Base-by-base conservation (phyloP, 805 yeast genomes). In the Helenozyma baotianmanensis region DNA sequence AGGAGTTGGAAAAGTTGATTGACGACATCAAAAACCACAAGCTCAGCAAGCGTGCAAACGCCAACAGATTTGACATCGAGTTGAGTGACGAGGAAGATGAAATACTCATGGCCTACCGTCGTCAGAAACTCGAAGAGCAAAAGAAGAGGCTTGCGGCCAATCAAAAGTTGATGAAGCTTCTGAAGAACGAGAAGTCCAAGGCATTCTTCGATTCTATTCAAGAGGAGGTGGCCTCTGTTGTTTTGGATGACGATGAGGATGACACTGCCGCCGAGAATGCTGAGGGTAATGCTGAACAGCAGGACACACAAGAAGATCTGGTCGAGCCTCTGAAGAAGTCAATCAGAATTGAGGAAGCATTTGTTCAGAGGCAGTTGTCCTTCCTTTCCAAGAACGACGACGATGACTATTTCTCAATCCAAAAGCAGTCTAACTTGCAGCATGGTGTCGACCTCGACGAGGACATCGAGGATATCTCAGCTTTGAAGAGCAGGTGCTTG, bases 21-120 rank as follows among this genome's bases (percentile, higher is more conserved):
- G 78, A 78, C 36, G 94, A 84, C 54, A 62, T 85, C 35, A 79
- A 81, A 45, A 79, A 78, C 33, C 92, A 88, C 43, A 76, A 76
- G 14, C 74, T 84, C 47, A 68, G 81, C 12, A 81, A 74, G 34
- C 60, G 74, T 44, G 78, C 75, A 2, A 64, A 70, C 18, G 68
- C 64, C 4, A 74, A 68, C 27, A 72, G 74, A 3, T 65, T 71
- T 32, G 82, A 75, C 33, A 59, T 81, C 13, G 89, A 82, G 44
- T 58, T 82, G 27, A 80, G 85, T 51, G 88, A 80, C 40, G 90
- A 80, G 42, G 92, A 82, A 38, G 88, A 82, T 48, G 82, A 74
- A 32, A 64, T 72, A 26, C 59, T 72, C 39, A 54, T 66, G 35
- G 75, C 71, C 7, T 70, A 70, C 45, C 56, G 71, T 43, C 51